phyloP scores from a whole-genome alignment of 352 stramenopile genomes.

The Phytophthora pseudosyringae region DNA sequence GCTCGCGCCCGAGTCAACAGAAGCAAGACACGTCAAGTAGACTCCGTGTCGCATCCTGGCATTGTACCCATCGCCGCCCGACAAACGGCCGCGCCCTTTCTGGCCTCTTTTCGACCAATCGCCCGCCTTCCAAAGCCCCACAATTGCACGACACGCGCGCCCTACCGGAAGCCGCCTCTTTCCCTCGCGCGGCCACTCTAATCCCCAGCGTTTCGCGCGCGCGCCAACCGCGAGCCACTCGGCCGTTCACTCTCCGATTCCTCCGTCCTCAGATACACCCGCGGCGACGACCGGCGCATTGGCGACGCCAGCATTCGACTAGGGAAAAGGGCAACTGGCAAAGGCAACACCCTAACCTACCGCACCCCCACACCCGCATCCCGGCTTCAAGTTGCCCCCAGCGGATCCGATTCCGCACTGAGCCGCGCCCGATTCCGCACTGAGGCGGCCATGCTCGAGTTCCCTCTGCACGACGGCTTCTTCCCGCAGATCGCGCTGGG shows the following conservation, averaged over 20 bases:
- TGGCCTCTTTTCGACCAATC: conserved; percentile 33
- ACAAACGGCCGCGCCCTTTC: conserved; percentile 21
- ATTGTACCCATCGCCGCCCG: conserved; percentile 15
- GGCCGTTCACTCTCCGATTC: conserved; percentile 32
- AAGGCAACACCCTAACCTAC: conserved; percentile 12
- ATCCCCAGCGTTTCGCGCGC: conserved; percentile 19
- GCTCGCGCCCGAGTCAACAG: neutral
- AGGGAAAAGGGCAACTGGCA: conserved; percentile 15
- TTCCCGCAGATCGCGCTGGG: conserved; percentile 82
- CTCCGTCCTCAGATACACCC: conserved; percentile 15
- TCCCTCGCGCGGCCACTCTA: conserved; percentile 12
- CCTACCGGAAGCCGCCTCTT: conserved; percentile 29
- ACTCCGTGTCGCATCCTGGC: conserved; percentile 16
- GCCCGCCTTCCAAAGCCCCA: conserved; percentile 15
- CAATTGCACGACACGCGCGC: conserved; percentile 35
- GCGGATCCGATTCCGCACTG: conserved; percentile 9
- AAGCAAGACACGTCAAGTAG: conserved; percentile 15
- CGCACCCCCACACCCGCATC: conserved; percentile 5
- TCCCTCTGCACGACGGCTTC: conserved; percentile 81
- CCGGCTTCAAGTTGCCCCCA: conserved; percentile 16
- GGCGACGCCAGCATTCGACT: too few species aligned
- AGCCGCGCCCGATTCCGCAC: conserved; percentile 1
- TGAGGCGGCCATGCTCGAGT: conserved; percentile 49
- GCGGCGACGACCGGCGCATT: neutral
- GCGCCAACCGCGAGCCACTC: conserved; percentile 8